A percentile compares a stretch with the other conserved stretches of the same genome.
phyloP scores from a whole-genome alignment of 768 basidiomycete species.

The Tylopilus vinaceipallidus region DNA sequence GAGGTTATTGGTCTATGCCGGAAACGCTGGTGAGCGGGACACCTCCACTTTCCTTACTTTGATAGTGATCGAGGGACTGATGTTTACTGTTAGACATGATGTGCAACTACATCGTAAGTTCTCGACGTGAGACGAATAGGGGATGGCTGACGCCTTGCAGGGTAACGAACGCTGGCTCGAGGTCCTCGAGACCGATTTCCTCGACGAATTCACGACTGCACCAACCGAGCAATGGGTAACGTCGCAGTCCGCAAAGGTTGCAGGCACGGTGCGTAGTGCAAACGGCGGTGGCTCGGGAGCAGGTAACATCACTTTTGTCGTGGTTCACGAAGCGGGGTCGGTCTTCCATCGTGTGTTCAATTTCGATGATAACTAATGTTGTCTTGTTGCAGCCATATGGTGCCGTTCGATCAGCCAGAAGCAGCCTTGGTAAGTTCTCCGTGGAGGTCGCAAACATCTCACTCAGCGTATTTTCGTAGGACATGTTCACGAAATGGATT shows the following conservation, averaged over 20 bases:
- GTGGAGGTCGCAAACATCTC: neutral
- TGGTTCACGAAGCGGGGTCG: slow-evolving; percentile 77
- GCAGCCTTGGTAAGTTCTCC: slow-evolving; percentile 63
- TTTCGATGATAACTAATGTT: slow-evolving; percentile 6
- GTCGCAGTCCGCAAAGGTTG: slow-evolving; percentile 47
- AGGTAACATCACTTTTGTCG: slow-evolving; percentile 85
- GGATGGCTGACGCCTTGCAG: slow-evolving; percentile 28
- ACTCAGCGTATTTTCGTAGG: slow-evolving; percentile 34
- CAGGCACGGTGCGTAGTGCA: slow-evolving; percentile 69
- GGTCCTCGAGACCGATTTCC: slow-evolving; percentile 58
- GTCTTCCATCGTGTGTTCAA: slow-evolving; percentile 20
- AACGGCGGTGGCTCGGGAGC: slow-evolving; percentile 62
- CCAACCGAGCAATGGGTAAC: slow-evolving; percentile 57
- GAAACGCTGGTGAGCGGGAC: slow-evolving; percentile 61
- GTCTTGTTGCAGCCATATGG: slow-evolving; percentile 66
- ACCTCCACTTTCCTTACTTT: neutral
- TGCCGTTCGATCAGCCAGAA: slow-evolving; percentile 87
- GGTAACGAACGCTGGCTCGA: slow-evolving; percentile 80
- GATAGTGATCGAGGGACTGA: slow-evolving; percentile 10
- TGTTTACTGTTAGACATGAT: slow-evolving; percentile 58
- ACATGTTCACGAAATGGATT: slow-evolving; percentile 61
- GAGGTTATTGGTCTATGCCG: slow-evolving; percentile 85
- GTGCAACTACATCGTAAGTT: slow-evolving; percentile 77
- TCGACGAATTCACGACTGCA: slow-evolving; percentile 54
- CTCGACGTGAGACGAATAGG: neutral